These are phyloP conservation scores for Dalbergia cultrata DNA, from an alignment of 306 rosid species.

Conservation along the genomic window DNA sequence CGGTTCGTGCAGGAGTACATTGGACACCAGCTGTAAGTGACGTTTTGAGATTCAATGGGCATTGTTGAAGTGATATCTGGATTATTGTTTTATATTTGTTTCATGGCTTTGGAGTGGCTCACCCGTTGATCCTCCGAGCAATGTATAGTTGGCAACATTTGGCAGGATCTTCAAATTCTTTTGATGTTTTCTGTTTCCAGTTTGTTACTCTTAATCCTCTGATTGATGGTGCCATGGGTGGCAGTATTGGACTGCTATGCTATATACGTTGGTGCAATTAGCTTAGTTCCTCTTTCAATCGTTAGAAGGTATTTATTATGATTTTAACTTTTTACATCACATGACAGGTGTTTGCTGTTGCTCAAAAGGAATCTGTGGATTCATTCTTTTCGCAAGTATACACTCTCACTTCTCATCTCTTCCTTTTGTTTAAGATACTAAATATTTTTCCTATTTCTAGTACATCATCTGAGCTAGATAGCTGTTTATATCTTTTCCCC, in stretches of 20 bases:
- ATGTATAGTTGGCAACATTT: slow-evolving; percentile 24
- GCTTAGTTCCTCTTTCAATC: slow-evolving; percentile 26
- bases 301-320: slow-evolving; percentile 22
- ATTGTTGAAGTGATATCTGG: slow-evolving; percentile 15
- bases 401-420: slow-evolving; percentile 34
- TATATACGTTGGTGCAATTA: slow-evolving; percentile 21
- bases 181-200: background rate
- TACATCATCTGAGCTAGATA: slow-evolving; percentile 39
- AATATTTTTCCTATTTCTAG: slow-evolving; percentile 24
- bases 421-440: slow-evolving; percentile 31
- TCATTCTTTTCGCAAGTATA: slow-evolving; percentile 95
- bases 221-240: slow-evolving; percentile 24
- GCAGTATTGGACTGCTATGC: slow-evolving; percentile 26
- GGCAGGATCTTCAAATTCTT: slow-evolving; percentile 22
- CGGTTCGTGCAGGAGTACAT: slow-evolving; percentile 94
- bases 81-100: slow-evolving; percentile 38
- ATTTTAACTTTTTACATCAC: slow-evolving; percentile 41
- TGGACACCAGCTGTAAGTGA: slow-evolving; percentile 96
- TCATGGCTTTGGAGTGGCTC: slow-evolving; percentile 25
- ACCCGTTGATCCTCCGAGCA: slow-evolving; percentile 7
- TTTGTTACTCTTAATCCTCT: slow-evolving; percentile 25
- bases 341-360: slow-evolving; percentile 86
- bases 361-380: slow-evolving; percentile 88
- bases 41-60: slow-evolving; percentile 34
- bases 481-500: slow-evolving; percentile 14